phyloP scores from a whole-genome alignment of 1,139 yeast genomes.

The Yamadazyma dushanensis region DNA sequence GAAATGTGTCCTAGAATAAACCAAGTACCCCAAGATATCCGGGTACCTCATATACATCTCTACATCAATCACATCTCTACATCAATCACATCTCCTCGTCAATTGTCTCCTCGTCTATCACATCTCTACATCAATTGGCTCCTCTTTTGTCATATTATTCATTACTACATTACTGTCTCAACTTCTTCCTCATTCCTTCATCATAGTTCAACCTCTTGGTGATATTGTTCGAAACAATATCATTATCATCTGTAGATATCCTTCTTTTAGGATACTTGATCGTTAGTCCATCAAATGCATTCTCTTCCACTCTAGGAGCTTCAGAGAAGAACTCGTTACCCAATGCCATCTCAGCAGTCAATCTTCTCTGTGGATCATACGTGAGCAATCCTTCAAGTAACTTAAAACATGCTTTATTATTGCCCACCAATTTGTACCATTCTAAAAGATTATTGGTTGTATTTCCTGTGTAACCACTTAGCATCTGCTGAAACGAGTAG shows the following conservation, averaged over 20 bases:
- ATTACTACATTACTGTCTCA: conserved; percentile 11
- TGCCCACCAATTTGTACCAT: conserved; percentile 84
- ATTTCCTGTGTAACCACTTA: conserved; percentile 39
- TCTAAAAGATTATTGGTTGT: conserved; percentile 69
- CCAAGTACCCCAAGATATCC: no score
- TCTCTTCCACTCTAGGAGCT: conserved; percentile 64
- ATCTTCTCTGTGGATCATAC: conserved; percentile 80
- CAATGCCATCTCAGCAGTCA: conserved; percentile 72
- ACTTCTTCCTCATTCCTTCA: conserved; percentile 27
- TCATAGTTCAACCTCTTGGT: conserved; percentile 29
- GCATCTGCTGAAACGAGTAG: conserved; percentile 55
- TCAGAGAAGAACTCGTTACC: conserved; percentile 74
- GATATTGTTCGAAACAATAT: conserved; percentile 42
- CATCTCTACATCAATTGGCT: background rate
- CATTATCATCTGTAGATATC: conserved; percentile 76
- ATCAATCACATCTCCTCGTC: no score
- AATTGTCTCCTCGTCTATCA: background rate
- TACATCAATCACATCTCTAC: no score
- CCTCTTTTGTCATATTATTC: background rate
- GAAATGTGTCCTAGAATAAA: no score
- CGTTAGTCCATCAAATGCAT: conserved; percentile 66
- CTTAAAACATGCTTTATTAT: conserved; percentile 65
- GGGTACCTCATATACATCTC: no score
- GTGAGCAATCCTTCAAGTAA: conserved; percentile 64
- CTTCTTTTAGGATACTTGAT: conserved; percentile 71